Evolutionary conservation across 345 rosid genomes (phyloP).

Genomic region (Aquilaria malaccensis): DNA sequence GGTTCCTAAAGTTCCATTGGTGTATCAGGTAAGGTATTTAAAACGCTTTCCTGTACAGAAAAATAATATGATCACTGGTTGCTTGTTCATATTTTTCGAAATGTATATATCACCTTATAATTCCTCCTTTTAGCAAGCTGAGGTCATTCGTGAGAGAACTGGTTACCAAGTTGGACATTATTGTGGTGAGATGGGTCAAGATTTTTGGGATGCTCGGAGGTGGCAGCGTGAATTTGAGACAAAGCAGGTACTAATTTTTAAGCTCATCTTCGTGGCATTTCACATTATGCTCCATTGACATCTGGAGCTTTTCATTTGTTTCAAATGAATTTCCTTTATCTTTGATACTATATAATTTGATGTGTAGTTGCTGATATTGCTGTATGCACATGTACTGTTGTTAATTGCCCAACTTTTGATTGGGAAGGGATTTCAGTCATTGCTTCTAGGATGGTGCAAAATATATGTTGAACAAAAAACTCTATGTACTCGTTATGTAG

Average conservation of each 20-base stretch:
- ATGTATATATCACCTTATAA: not conserved
- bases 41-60: not conserved
- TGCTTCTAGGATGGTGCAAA: too few relatives aligned
- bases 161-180: conserved; percentile 76
- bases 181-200: conserved; percentile 99
- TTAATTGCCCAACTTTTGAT: too few relatives aligned
- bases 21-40: conserved; percentile 65
- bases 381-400: too few relatives aligned
- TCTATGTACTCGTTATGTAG: too few relatives aligned
- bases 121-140: conserved; percentile 73
- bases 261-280: not conserved
- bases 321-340: not conserved
- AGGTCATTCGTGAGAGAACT: conserved; percentile 79
- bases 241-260: conserved; percentile 56
- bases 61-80: conserved; percentile 5
- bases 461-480: too few relatives aligned
- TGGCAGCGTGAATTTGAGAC: conserved; percentile 96
- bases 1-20: conserved; percentile 98
- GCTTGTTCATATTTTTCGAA: conserved; percentile 10
- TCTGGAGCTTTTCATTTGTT: not conserved
- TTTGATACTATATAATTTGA: too few relatives aligned
- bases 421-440: too few relatives aligned
- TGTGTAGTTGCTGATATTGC: too few relatives aligned
- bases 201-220: conserved; percentile 83
- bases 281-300: not conserved